phyloP scores from a whole-genome alignment of 1,284 basidiomycete genomes.

The Limonomyces culmigenus region DNA sequence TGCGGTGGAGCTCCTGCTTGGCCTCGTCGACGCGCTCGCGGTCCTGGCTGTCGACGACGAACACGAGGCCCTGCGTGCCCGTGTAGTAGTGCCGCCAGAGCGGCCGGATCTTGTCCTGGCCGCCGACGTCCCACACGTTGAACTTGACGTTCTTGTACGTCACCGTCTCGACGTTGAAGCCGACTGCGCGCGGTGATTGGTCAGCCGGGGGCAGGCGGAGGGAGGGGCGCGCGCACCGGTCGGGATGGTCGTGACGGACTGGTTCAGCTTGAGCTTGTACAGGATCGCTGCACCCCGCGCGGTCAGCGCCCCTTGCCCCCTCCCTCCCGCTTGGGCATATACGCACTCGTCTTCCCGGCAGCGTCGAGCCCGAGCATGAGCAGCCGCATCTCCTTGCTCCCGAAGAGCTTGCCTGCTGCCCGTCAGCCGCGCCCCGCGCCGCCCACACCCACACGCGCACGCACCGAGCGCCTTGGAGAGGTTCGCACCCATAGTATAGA shows the following conservation, averaged over 20 bases:
- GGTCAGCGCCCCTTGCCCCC: slow-evolving; percentile 3
- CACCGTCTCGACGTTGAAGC: slow-evolving; percentile 99
- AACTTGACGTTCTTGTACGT: slow-evolving; percentile 99
- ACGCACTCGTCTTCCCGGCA: slow-evolving; percentile 83
- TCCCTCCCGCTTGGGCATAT: slow-evolving; percentile 1
- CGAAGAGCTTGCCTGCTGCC: slow-evolving; percentile 76
- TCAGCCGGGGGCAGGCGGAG: slow-evolving; percentile 1
- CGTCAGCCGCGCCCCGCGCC: slow-evolving; percentile 3
- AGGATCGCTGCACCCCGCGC: slow-evolving; percentile 86
- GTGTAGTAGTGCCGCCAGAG: slow-evolving; percentile 98
- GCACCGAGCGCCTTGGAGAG: slow-evolving; percentile 58
- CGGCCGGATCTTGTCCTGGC: slow-evolving; percentile 96
- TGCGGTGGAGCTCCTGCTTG: slow-evolving; percentile 89
- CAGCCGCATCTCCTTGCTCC: slow-evolving; percentile 98
- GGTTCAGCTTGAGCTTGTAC: slow-evolving; percentile 98
- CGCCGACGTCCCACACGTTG: slow-evolving; percentile 99
- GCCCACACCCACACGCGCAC: slow-evolving; percentile 9
- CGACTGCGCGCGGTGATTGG: slow-evolving; percentile 32
- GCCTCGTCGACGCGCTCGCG: slow-evolving; percentile 94
- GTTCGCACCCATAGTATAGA: slow-evolving; percentile 49
- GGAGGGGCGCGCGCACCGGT: slow-evolving; percentile 47
- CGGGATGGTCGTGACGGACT: slow-evolving; percentile 97
- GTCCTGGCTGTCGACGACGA: slow-evolving; percentile 85
- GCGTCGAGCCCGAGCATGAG: slow-evolving; percentile 89
- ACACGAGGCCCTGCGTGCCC: slow-evolving; percentile 98